Evolutionary conservation across 1,284 basidiomycete genomes (phyloP).

Genomic region (Polyporus tsugae): DNA sequence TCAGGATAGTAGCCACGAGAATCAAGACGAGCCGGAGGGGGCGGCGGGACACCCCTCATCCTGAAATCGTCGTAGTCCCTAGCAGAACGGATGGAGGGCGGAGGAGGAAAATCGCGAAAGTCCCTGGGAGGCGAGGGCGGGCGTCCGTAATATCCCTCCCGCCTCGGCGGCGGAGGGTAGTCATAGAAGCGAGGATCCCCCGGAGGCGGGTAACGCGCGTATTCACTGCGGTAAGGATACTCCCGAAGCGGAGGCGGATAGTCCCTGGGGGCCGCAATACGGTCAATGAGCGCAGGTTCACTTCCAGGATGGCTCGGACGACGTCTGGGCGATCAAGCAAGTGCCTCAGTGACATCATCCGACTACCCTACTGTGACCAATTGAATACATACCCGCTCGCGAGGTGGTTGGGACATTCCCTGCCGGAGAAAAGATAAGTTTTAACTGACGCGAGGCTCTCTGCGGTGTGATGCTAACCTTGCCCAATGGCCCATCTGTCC

Average conservation of each 20-base stretch:
- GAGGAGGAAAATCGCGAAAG: conserved; percentile 67
- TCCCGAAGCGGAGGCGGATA: conserved; percentile 42
- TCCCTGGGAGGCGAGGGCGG: conserved; percentile 64
- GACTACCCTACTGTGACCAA: conserved; percentile 5
- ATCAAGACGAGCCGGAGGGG: conserved; percentile 50
- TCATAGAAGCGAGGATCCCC: conserved; percentile 65
- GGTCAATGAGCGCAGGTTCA: conserved; percentile 62
- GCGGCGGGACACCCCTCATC: conserved; percentile 52
- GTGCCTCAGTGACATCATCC: conserved; percentile 24
- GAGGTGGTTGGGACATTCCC: conserved; percentile 76
- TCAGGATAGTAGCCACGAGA: conserved; percentile 50
- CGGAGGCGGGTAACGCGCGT: conserved; percentile 50
- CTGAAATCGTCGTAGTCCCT: conserved; percentile 76
- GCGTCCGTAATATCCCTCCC: conserved; percentile 60
- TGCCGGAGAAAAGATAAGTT: conserved; percentile 39
- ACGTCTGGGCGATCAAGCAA: conserved; percentile 25
- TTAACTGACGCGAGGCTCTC: conserved; percentile 13
- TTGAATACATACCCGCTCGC: conserved; percentile 45
- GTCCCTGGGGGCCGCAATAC: conserved; percentile 55
- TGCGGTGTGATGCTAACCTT: conserved; percentile 56
- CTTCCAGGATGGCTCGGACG: conserved; percentile 46
- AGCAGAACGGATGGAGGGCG: conserved; percentile 50
- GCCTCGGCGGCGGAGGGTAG: conserved; percentile 57
- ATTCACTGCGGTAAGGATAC: conserved; percentile 62
- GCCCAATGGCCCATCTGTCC: conserved; percentile 87